phyloP scores from a whole-genome alignment of 2,329 filamentous ascomycete genomes.

The Pseudogymnoascus sp. region DNA sequence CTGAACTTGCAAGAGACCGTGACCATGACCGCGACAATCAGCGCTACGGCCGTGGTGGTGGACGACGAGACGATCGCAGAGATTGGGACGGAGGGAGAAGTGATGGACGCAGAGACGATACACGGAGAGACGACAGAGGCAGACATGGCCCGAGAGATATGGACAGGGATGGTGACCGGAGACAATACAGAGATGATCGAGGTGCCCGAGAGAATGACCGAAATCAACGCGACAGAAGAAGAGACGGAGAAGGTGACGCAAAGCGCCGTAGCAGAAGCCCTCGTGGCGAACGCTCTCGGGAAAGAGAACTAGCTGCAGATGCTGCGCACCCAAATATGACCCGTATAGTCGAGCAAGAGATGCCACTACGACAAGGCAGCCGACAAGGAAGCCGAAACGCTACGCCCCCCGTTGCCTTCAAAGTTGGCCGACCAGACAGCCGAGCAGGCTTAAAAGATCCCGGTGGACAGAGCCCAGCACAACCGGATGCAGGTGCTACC shows the following conservation, averaged over 20 bases:
- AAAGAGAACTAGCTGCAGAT: slow-evolving; percentile 2
- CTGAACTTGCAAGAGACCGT: slow-evolving; percentile 21
- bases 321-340: background rate
- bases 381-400: slow-evolving; percentile 17
- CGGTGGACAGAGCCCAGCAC: background rate
- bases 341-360: background rate
- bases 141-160: slow-evolving; percentile 33
- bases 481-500: slow-evolving; percentile 12
- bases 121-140: slow-evolving; percentile 25
- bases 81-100: slow-evolving; percentile 33
- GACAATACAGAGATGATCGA: slow-evolving; percentile 14
- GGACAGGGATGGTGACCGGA: background rate
- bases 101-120: slow-evolving; percentile 28
- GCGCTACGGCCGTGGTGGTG: slow-evolving; percentile 10
- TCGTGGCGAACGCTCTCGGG: slow-evolving; percentile 8
- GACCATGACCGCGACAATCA: slow-evolving; percentile 15
- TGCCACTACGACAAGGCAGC: slow-evolving; percentile 16
- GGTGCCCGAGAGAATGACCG: slow-evolving; percentile 21
- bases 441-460: slow-evolving; percentile 12
- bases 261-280: slow-evolving; percentile 13
- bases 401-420: slow-evolving; percentile 28
- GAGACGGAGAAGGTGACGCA: background rate
- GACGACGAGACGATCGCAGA: slow-evolving; percentile 24
- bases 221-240: slow-evolving; percentile 14
- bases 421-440: slow-evolving; percentile 16